Base-by-base conservation (phyloP, 345 rosid genomes). In the Triadica sebifera region DNA sequence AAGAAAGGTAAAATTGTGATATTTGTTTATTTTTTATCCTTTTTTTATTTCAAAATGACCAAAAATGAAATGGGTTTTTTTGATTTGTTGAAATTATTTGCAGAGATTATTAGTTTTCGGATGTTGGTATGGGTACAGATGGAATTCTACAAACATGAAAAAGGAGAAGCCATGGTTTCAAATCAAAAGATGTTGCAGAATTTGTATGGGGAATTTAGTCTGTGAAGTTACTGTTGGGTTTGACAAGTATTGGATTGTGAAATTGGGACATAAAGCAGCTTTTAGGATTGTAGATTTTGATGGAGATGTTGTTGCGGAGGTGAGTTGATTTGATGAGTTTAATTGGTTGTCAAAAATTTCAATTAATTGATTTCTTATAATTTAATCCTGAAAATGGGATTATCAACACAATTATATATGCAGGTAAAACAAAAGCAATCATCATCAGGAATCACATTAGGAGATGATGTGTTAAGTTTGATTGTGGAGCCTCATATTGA, bases 401-500 rank as follows among this genome's bases (percentile, higher is more conserved):
- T 43, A 6, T 43, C 10, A 43, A 43, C 5, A 51, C 4, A 19
- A 8, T 53, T 59, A 59, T 59, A 38, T 2, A 2, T 74, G 74
- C 79, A 89, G 91, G 87, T 77, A 62, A 87, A 80, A 70, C 86
- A 57, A 65, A 80, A 80, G 69, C 72, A 55, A 59, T 60, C 39
- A 61, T 39, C 73, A 43, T 25, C 70, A 12, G 82, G 82, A 60
- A 65, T 65, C 13, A 29, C 12, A 41, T 46, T 80, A 65, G 82
- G 82, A 37, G 66, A 71, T 3, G 82, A 80, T 71, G 82, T 80
- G 51, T 62, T 80, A 38, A 71, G 65, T 60, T 61, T 80, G 52
- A 56, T 20, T 8, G 82, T 80, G 65, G 79, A 80, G 69, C 76
- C 79, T 13, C 61, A 60, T 41, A 62, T 75, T 20, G 82, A 75